Base-by-base conservation (phyloP, 2,329 filamentous ascomycete genomes). In the Fusarium sp. region DNA sequence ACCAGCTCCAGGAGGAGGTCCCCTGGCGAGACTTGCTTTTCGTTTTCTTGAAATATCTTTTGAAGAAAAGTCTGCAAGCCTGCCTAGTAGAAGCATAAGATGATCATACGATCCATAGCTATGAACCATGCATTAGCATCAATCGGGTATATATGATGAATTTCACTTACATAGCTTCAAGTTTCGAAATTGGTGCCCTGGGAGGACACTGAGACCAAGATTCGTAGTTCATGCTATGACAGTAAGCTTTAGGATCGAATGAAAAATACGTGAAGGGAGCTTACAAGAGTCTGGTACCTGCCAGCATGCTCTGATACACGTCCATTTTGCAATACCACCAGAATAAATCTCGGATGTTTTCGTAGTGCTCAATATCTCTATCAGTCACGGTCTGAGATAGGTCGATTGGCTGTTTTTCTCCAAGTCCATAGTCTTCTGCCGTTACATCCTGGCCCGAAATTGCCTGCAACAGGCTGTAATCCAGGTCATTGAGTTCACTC, bases 301-400 rank as follows among this genome's bases (percentile, higher is more conserved):
- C 96, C 30, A 98, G 85, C 69, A 98, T 90, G 79, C 94, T 95
- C 81, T 98, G 96, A 76, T 96, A 97, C 14, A 93, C 90, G 81
- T 98, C 96, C 86, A 98, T 96, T 82, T 98, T 97, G 77, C 90
- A 92, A 80, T 95, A 98, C 93, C 95, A 98, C 95, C 96, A 99
- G 79, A 93, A 97, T 10, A 98, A 84, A 82, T 98, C 96, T 73
- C 93, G 90, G 44, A 96, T 87, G 22, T 93, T 92, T 78, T 96
- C 93, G 78, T 93, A 97, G 45, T 89, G 91, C 70, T 94, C 91
- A 54, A 97, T 87, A 69, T 98, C 95, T 70, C 84, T 87, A 41
- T 88, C 84, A 3, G 88, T 88, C 12, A 78, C 70, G 9, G 70
- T 69, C 15, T 60, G 65, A 6, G 74, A 64, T n/a, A 76, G 70